Base-by-base conservation (phyloP, 768 basidiomycete species). In the Boletus sp. region DNA sequence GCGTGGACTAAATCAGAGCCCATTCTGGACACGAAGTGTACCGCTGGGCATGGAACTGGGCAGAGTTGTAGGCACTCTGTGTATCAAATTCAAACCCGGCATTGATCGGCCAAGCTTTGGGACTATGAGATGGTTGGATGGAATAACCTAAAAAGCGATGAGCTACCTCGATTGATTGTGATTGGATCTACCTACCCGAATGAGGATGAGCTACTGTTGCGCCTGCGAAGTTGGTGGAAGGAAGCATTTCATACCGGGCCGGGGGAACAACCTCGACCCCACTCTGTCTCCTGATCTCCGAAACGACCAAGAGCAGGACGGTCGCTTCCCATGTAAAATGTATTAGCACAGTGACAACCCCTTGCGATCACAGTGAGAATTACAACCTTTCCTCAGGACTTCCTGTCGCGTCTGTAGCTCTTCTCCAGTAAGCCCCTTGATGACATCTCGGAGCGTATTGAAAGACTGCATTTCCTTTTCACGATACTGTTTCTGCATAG, bases 361-460 rank as follows among this genome's bases (percentile, higher is more conserved):
- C 29, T 11, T 13, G 5, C 7, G 6, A 21, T 15, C 15, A 29
- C 15, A 4, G n/a, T 11, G 23, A 25, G 8, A 33, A 52, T 15
- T 2, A 19, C 52, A 54, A 64, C 67, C 68, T 64, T 57, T 63
- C n/a, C 13, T 48, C 19, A 69, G 33, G 33, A 57, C 54, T 9
- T 68, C 68, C 1, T 64, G 47, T 8, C 67, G 64, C 10, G 51
- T 64, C 15, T 33, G 50, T 2, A 29, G 56, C 25, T 59, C 64
- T 10, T 59, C 47, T 17, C 57, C 53, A 0, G 60, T 70, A 35
- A 68, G 41, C 7, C 54, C 29, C n/a, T 44, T 55, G 43, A 70
- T 62, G 42, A 45, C 25, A 1, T 37, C 43, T 11, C 56, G 54
- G n/a, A 69, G 64, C 1, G 23, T 25, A 2, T 17, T 47, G 21